Evolutionary conservation across 2,329 filamentous ascomycete genomes (phyloP).

Genomic region (Rutstroemia sp.): DNA sequence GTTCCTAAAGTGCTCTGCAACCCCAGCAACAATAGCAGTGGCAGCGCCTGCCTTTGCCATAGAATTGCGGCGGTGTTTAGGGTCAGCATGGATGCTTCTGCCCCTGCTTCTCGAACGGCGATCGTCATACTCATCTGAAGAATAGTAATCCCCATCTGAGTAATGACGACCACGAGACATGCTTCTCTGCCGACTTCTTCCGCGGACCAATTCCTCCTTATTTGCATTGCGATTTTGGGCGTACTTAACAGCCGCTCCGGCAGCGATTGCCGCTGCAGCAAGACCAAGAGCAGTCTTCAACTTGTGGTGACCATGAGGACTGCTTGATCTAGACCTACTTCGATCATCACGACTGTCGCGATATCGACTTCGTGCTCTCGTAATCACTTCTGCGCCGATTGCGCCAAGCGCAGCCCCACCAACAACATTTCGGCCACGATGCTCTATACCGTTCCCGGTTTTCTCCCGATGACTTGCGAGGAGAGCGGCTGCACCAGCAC

Average conservation of each 20-base stretch:
- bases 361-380: constrained; percentile 54
- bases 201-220: constrained; percentile 50
- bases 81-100: constrained; percentile 39
- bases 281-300: constrained; percentile 56
- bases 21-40: constrained; percentile 48
- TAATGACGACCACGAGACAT: constrained; percentile 35
- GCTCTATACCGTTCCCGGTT: constrained; percentile 22
- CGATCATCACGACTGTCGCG: constrained; percentile 41
- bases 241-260: constrained; percentile 59
- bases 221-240: constrained; percentile 53
- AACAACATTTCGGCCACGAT: constrained; percentile 25
- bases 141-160: constrained; percentile 24
- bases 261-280: constrained; percentile 55
- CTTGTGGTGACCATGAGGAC: constrained; percentile 33
- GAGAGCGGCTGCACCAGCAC: constrained; percentile 54
- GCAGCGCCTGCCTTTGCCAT: constrained; percentile 37
- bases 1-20: constrained; percentile 50
- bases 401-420: constrained; percentile 55
- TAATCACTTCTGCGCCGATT: constrained; percentile 52
- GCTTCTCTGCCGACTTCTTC: constrained; percentile 42
- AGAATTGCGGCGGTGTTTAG: constrained; percentile 36
- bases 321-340: constrained; percentile 29
- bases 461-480: constrained; percentile 46
- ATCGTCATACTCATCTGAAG: constrained; percentile 26
- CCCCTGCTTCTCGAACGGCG: constrained; percentile 31